Evolutionary conservation across 2,329 filamentous ascomycete genomes (phyloP), one percentile per base, ranked within the genome.

Genomic region (Piedraia hortae): DNA sequence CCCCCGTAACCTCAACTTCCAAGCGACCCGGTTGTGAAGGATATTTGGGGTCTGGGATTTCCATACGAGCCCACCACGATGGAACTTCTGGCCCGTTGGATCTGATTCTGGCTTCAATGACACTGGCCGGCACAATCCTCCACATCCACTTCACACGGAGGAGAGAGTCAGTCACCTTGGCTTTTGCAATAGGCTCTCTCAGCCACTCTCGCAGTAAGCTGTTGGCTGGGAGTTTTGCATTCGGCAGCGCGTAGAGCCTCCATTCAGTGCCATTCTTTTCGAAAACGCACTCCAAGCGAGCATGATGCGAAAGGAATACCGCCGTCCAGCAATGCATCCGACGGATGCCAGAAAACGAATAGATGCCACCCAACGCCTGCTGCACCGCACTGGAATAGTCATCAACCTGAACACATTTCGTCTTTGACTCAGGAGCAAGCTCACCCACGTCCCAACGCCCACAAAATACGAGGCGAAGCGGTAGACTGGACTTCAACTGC

Each of bases 1-100:
- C 21, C 10, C 10, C 8, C 6, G 20, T 11, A 10, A 20, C 16
- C n/a, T 16, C 31, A 3, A 67, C 36, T 1, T 38, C 26, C 3
- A 65, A 37, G 1, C 35, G 27, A 4, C 41, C 36, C 34, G 51
- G 57, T 2, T 62, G 36, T 21, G 43, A 47, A 21, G 52, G 45
- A 2, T 46, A 24, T 4, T 36, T 29, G 21, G 46, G 51, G 2
- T 44, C 36, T 2, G 40, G 34, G 7, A 54, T 31, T 4, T 41
- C 44, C 3, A 44, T 29, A 0, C 37, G 32, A 10, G 39, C 40
- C 26, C 39, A 39, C 44, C 44, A 51, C 0, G 48, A 48, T 3
- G 34, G 14, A 8, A 21, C n/a, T n/a, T n/a, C n/a, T n/a, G n/a
- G n/a, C n/a, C 12, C 20, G 10, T 21, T 8, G 6, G 12, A 10